Percentiles rank a stretch among this genome's conserved stretches.
phyloP scores from a whole-genome alignment of 306 rosid genomes.

The Glycyrrhiza uralensis region DNA sequence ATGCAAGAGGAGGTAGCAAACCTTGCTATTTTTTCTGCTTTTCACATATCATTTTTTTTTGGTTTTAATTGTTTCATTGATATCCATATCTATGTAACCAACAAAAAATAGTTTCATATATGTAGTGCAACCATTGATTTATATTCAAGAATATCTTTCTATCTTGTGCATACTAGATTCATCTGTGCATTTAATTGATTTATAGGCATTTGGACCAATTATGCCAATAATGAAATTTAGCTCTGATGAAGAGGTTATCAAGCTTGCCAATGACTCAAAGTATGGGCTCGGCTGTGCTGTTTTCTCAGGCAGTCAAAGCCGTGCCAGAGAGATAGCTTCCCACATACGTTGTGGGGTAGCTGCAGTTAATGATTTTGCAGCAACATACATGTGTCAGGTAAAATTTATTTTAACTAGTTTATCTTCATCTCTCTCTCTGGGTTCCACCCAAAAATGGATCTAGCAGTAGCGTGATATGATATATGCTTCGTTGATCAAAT shows the following conservation, averaged over 20 bases:
- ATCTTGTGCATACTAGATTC: conserved; percentile 17
- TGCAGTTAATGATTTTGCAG: conserved; percentile 81
- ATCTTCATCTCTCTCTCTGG: neutral
- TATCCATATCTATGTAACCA: neutral
- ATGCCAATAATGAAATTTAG: conserved; percentile 88
- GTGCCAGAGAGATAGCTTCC: conserved; percentile 72
- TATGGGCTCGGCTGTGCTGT: conserved; percentile 95
- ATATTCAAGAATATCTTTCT: neutral
- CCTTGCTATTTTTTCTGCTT: neutral
- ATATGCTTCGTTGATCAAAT: neutral
- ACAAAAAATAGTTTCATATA: neutral
- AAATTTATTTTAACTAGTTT: neutral
- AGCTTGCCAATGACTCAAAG: conserved; percentile 85
- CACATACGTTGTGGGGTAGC: conserved; percentile 78
- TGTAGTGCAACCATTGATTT: conserved; percentile 9
- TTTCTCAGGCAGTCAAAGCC: conserved; percentile 79
- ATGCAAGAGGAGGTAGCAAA: conserved; percentile 95
- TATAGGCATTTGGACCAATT: conserved; percentile 91
- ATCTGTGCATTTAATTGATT: conserved; percentile 9
- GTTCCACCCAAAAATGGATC: neutral
- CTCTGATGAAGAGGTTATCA: conserved; percentile 76
- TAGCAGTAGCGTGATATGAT: neutral
- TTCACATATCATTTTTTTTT: neutral
- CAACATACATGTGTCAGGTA: conserved; percentile 92
- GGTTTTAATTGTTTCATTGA: neutral